A percentile compares a stretch with the other conserved stretches of the same genome.
These are phyloP conservation scores for Thalassiosira livingstoniorum DNA, from an alignment of 352 stramenopile species.

Conservation along the genomic window DNA sequence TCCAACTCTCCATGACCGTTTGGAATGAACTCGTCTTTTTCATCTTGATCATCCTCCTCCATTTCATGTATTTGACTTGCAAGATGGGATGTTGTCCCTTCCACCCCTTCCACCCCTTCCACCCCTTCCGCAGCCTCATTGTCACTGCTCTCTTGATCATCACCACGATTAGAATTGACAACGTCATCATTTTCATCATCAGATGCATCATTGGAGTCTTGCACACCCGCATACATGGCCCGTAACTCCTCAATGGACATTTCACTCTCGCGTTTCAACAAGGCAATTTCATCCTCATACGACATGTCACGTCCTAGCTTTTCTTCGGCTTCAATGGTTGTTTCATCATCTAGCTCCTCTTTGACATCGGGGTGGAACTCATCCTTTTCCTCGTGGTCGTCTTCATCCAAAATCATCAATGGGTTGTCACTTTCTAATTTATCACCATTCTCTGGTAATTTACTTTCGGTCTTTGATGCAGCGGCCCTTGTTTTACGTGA, in stretches of 20 bases:
- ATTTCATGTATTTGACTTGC: conserved; percentile 19
- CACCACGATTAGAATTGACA: not conserved
- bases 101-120: not conserved
- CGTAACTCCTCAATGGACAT: conserved; percentile 73
- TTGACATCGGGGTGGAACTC: conserved; percentile 60
- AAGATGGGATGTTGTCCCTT: not conserved
- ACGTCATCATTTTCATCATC: not conserved
- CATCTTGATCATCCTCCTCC: conserved; percentile 80
- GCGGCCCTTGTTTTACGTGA: too few relatives aligned
- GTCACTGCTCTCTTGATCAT: not conserved
- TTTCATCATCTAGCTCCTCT: conserved; percentile 89
- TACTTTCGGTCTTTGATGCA: too few relatives aligned
- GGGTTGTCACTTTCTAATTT: conserved; percentile 42
- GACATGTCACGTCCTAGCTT: conserved; percentile 77
- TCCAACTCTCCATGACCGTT: conserved; percentile 71
- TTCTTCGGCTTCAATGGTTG: conserved; percentile 91
- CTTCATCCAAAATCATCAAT: conserved; percentile 57
- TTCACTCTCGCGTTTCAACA: conserved; percentile 89
- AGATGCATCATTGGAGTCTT: conserved; percentile 9
- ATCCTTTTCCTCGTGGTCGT: conserved; percentile 77
- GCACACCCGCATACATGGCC: conserved; percentile 60
- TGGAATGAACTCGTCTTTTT: conserved; percentile 67
- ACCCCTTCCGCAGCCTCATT: not conserved
- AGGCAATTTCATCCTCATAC: conserved; percentile 88
- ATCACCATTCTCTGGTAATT: too few relatives aligned